Base-by-base conservation (phyloP, 2,329 filamentous ascomycete species). In the Fusarium lateritium region DNA sequence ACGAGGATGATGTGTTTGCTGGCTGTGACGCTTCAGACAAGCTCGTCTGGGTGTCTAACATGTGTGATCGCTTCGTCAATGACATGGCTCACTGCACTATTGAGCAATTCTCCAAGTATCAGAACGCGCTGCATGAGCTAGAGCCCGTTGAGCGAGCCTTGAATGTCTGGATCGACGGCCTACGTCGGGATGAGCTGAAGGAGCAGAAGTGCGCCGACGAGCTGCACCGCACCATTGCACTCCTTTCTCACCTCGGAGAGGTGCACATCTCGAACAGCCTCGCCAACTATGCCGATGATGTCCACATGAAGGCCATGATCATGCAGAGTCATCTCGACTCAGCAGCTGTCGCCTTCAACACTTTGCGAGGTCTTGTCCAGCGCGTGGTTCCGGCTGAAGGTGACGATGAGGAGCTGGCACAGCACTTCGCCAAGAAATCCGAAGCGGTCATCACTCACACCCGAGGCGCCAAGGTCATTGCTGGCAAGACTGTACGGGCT, bases 131-230 rank as follows among this genome's bases (percentile, higher is more conserved):
- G 60, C 93, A 94, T 72, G 96, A 98, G 78, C 84, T 98, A 51
- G 93, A 97, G 76, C 94, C 94, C 1, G 93, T 98, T 13, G 96
- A 99, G 81, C 88, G 94, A 59, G 92, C 93, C 0, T 81, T 98
- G 50, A 97, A 97, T 75, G 88, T 87, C 56, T 97, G 94, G 89
- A 92, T 98, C 58, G 94, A 98, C 69, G 89, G 89, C 7, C 78
- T 98, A 56, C 91, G 94, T 68, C 90, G 89, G 53, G 94, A 97
- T 71, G 94, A 97, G 57, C 82, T 98, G 49, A 94, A 94, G 79
- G 92, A 95, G 80, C 89, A 91, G 77, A 91, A 93, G 73, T 94
- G 94, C 75, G 90, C 92, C 1, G 88, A 89, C 24, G 93, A 97
- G 76, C 83, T 98, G 38, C 91, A 95, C 74, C 89, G 92, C 55